A percentile compares a stretch with the other conserved stretches of the same genome.
Conservation (phyloP, 1,139 yeast genomes). For the Scheffersomyces cryptocercus region DNA sequence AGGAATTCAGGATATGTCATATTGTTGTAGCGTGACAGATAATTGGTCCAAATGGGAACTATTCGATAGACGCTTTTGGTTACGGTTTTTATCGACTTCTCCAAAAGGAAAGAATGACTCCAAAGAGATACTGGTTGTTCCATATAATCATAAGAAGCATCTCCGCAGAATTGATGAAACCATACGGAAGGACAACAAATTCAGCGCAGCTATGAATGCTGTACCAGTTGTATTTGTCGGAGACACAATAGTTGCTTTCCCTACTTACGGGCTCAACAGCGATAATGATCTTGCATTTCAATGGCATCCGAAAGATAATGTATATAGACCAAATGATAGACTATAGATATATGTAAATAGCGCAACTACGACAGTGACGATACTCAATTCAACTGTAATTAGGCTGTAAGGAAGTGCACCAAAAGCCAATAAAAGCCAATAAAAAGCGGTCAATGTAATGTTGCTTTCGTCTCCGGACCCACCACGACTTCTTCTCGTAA, state of each 20-base stretch:
- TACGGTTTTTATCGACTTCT: constrained; percentile 18
- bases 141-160: constrained; percentile 22
- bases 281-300: neutral
- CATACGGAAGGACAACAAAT: neutral
- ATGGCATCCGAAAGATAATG: constrained; percentile 5
- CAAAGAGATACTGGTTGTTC: constrained; percentile 11
- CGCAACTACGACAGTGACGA: no score
- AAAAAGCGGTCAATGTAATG: no score
- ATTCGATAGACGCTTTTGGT: constrained; percentile 41
- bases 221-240: constrained; percentile 7
- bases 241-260: constrained; percentile 18
- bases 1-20: constrained; percentile 3
- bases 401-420: no score
- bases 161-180: neutral
- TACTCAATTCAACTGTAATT: no score
- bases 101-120: neutral
- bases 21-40: neutral
- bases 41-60: constrained; percentile 7
- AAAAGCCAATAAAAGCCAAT: no score
- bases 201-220: constrained; percentile 5
- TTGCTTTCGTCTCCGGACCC: no score
- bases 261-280: constrained; percentile 13
- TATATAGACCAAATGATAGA: constrained; percentile 11
- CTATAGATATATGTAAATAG: constrained; percentile 1
- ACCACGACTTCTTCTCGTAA: no score